phyloP scores from a whole-genome alignment of 306 rosid genomes.

The Parietaria judaica region DNA sequence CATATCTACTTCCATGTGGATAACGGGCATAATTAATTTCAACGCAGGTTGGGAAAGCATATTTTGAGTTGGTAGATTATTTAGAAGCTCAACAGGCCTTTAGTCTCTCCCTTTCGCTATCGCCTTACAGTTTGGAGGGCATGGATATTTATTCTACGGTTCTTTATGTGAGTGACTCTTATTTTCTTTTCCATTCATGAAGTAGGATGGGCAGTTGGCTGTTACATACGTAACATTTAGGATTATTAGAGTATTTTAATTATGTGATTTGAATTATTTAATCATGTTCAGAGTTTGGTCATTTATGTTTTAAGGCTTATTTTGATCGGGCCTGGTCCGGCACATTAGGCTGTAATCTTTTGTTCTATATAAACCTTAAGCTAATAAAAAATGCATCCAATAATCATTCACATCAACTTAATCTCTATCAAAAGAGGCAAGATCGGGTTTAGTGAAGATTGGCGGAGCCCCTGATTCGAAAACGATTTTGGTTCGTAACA shows the following conservation, averaged over 20 bases:
- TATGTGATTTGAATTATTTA: no score
- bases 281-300: no score
- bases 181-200: not conserved
- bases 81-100: conserved; percentile 86
- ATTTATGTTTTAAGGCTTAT: no score
- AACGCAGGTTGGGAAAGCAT: conserved; percentile 83
- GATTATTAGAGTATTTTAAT: no score
- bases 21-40: conserved; percentile 19
- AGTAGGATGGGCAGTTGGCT: not conserved
- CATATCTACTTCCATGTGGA: conserved; percentile 7
- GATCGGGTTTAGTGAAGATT: no score
- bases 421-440: no score
- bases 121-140: conserved; percentile 89
- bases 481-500: no score
- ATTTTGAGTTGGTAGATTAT: conserved; percentile 84
- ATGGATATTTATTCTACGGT: conserved; percentile 97
- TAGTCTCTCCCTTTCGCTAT: conserved; percentile 67
- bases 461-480: no score
- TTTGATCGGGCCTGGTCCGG: not conserved
- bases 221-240: no score
- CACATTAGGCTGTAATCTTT: no score
- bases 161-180: conserved; percentile 67
- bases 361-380: not conserved
- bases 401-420: no score
- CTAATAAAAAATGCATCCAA: no score